Percentiles rank a stretch among this genome's conserved stretches.
Evolutionary conservation across 768 basidiomycete species (phyloP).

Genomic region (Lentinula edodes): DNA sequence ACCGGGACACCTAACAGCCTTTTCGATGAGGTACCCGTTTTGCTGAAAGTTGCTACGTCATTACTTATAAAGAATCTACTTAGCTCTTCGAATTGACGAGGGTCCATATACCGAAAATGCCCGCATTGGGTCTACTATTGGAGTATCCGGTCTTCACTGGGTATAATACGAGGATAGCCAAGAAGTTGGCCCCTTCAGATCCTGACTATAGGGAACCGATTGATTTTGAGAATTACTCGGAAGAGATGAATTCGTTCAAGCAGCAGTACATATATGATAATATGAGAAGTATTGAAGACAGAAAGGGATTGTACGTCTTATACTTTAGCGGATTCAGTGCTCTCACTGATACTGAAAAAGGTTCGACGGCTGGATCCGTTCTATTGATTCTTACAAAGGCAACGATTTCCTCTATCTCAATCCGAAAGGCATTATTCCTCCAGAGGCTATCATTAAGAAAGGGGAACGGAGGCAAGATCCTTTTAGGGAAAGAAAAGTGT

Average conservation of each 20-base stretch:
- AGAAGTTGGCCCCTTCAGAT: conserved; percentile 47
- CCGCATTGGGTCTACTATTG: conserved; percentile 86
- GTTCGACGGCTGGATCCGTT: conserved; percentile 81
- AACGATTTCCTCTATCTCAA: conserved; percentile 78
- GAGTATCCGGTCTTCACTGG: conserved; percentile 81
- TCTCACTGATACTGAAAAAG: conserved; percentile 26
- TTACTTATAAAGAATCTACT: neutral
- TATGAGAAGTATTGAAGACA: conserved; percentile 82
- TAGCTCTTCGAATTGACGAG: conserved; percentile 74
- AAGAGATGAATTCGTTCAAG: conserved; percentile 78
- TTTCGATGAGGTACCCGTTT: conserved; percentile 58
- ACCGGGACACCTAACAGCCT: conserved; percentile 70
- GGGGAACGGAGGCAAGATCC: conserved; percentile 51
- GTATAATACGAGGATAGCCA: conserved; percentile 59
- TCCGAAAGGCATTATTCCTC: conserved; percentile 69
- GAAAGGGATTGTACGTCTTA: conserved; percentile 61
- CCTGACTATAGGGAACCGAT: conserved; percentile 66
- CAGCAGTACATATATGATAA: conserved; percentile 78
- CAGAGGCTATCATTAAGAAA: conserved; percentile 58
- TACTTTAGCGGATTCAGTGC: neutral
- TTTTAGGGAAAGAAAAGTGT: conserved; percentile 64
- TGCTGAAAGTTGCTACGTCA: neutral
- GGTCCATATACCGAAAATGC: conserved; percentile 92
- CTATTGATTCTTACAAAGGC: conserved; percentile 70
- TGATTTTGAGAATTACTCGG: conserved; percentile 63